Evolutionary conservation across 2,329 filamentous ascomycete genomes (phyloP).

Genomic region (Calonectria pteridis): DNA sequence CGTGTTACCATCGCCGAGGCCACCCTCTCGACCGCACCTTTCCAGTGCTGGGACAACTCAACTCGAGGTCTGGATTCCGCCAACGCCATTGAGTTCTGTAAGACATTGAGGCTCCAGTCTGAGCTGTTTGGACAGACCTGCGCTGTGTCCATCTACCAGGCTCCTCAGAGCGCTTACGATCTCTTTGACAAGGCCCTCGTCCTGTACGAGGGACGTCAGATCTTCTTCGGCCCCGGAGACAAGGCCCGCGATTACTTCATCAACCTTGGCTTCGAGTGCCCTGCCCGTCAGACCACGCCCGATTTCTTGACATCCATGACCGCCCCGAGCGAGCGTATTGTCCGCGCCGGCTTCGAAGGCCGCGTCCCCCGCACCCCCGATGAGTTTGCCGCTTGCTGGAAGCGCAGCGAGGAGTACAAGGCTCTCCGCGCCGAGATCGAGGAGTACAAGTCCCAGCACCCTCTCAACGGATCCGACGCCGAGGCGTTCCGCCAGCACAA

Average conservation of each 20-base stretch:
- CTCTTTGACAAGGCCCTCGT: conserved; percentile 27
- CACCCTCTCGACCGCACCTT: conserved; percentile 20
- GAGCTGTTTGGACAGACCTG: conserved; percentile 27
- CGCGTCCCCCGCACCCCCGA: conserved; percentile 23
- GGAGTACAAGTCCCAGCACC: conserved; percentile 18
- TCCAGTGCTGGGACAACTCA: conserved; percentile 28
- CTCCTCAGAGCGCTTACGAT: conserved; percentile 25
- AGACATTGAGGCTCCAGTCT: conserved; percentile 18
- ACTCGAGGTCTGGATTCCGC: conserved; percentile 23
- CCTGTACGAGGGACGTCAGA: conserved; percentile 24
- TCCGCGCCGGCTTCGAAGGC: conserved; percentile 16
- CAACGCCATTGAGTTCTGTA: conserved; percentile 29
- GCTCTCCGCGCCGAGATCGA: conserved; percentile 17
- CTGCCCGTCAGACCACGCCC: conserved; percentile 21
- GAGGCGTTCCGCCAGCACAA: conserved; percentile 26
- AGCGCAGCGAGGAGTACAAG: conserved; percentile 18
- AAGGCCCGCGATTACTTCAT: conserved; percentile 24
- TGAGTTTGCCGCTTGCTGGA: conserved; percentile 24
- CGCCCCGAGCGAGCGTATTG: conserved; percentile 15
- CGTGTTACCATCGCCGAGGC: conserved; percentile 27
- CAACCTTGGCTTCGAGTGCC: conserved; percentile 26
- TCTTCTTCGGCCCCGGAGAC: conserved; percentile 21
- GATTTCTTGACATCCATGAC: conserved; percentile 29
- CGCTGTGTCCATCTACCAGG: conserved; percentile 28
- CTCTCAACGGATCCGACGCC: conserved; percentile 16